Evolutionary conservation across 257 asterid species (phyloP).

Genomic region (Lantana camara): DNA sequence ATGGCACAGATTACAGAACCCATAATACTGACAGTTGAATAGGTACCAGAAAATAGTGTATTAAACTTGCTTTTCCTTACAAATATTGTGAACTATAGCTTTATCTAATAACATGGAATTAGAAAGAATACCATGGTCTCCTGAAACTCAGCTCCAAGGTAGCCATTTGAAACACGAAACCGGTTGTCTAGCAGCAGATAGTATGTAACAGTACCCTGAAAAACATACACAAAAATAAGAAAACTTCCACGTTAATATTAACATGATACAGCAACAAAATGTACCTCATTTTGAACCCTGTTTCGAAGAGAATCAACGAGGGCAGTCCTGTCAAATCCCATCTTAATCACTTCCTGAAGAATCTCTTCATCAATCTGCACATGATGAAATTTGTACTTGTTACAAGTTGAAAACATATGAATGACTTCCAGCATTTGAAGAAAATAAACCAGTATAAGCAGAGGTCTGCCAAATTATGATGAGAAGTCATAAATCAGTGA

Average conservation of each 20-base stretch:
- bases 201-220: conserved; percentile 88
- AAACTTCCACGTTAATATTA: conserved; percentile 19
- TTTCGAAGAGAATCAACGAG: conserved; percentile 76
- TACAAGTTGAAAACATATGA: conserved; percentile 10
- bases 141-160: conserved; percentile 90
- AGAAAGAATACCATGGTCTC: conserved; percentile 63
- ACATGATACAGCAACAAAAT: conserved; percentile 19
- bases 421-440: conserved; percentile 2
- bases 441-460: conserved; percentile 17
- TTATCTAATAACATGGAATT: conserved; percentile 20
- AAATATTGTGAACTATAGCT: neutral
- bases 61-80: neutral
- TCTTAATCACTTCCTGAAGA: conserved; percentile 78
- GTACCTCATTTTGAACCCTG: conserved; percentile 89
- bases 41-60: neutral
- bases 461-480: neutral
- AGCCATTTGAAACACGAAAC: conserved; percentile 73
- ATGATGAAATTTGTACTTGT: conserved; percentile 14
- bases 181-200: conserved; percentile 88
- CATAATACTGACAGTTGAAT: neutral
- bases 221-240: conserved; percentile 29
- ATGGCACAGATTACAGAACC: conserved; percentile 6
- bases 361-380: conserved; percentile 91
- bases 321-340: conserved; percentile 73
- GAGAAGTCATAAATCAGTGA: neutral